Base-by-base conservation (phyloP, 768 basidiomycete genomes). In the Termitomyces sp. region DNA sequence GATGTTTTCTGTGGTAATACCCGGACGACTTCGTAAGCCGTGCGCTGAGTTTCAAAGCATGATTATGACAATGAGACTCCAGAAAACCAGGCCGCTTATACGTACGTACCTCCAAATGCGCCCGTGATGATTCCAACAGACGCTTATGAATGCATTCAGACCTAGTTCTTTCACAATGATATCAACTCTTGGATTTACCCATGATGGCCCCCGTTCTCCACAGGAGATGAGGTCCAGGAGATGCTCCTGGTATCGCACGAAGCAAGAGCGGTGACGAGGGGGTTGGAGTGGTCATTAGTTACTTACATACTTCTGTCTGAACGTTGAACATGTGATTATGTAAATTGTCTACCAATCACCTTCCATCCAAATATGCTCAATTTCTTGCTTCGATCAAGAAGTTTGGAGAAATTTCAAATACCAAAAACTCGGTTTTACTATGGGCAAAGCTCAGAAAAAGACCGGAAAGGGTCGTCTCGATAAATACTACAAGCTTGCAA, bases 401-500 rank as follows among this genome's bases (percentile, higher is more conserved):
- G 55, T 55, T 32, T 32, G 16, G 11, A 32, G n/a, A n/a, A n/a
- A 24, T 54, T 8, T 55, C 7, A 15, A 35, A n/a, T n/a, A n/a
- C n/a, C n/a, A n/a, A n/a, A n/a, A n/a, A 24, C 8, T 22, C 28
- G 48, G 20, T 44, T 45, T 51, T 22, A 39, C 35, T 12, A 91
- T 92, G 90, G 86, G 81, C 49, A 90, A 90, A 68, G 78, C 84
- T n/a, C 90, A 93, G 75, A 96, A 96, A 79, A 97, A 96, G 82
- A 95, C 94, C 28, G 95, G 94, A 65, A 96, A 96, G 76, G 93
- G 91, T 67, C 93, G 95, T 70, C 81, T 96, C 53, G 95, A 98
- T 77, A 96, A 96, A 76, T 98, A 96, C 76, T 98, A 98, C 78
- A 94, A 93, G 72, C 90, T 96, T 71, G 93, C 92, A 77, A 93